These are phyloP conservation scores for Russula abietina DNA, from an alignment of 768 basidiomycete species.

Conservation along the genomic window DNA sequence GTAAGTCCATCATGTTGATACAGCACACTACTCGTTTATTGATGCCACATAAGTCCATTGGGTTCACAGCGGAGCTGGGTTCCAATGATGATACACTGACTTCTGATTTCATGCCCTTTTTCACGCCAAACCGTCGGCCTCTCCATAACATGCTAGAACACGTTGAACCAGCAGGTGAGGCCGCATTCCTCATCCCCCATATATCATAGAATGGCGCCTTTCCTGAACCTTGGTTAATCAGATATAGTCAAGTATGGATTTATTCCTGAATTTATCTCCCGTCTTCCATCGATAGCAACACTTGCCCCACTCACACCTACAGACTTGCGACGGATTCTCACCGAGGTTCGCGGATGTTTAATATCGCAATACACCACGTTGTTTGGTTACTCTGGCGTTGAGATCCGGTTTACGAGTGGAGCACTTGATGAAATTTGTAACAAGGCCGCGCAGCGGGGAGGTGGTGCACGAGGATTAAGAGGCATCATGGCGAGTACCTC, in stretches of 20 bases:
- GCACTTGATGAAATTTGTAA: conserved; percentile 79
- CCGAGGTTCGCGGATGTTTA: conserved; percentile 87
- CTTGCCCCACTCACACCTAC: conserved; percentile 69
- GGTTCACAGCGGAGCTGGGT: conserved; percentile 60
- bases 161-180: conserved; percentile 63
- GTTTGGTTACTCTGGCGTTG: conserved; percentile 78
- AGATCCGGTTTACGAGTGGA: conserved; percentile 77
- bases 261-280: conserved; percentile 93
- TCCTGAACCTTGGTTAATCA: conserved; percentile 24
- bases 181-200: not conserved
- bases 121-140: conserved; percentile 65
- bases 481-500: conserved; percentile 66
- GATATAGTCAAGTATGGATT: conserved; percentile 90
- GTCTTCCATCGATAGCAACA: conserved; percentile 87
- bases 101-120: conserved; percentile 53
- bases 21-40: not conserved
- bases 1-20: conserved; percentile 41
- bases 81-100: conserved; percentile 36
- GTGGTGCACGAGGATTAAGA: conserved; percentile 84
- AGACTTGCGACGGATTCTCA: conserved; percentile 85
- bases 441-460: conserved; percentile 73
- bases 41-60: conserved; percentile 63
- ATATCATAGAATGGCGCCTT: not conserved
- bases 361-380: conserved; percentile 84
- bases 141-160: conserved; percentile 53